Evolutionary conservation across 1,284 basidiomycete species (phyloP), one percentile per base, ranked within the genome.

Genomic region (Ganoderma multipileum): DNA sequence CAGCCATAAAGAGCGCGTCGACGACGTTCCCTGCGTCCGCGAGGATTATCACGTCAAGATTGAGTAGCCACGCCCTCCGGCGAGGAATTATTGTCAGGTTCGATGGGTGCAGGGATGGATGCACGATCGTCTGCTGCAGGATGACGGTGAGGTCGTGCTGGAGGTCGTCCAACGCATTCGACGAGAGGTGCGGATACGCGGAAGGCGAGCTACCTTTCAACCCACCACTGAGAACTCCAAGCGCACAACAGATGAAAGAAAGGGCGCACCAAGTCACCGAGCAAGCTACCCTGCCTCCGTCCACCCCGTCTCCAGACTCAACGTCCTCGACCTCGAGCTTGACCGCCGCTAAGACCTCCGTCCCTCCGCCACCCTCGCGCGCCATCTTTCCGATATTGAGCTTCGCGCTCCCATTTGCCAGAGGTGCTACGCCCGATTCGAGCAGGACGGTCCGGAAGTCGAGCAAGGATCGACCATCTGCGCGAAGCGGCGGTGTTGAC

Each of bases 351-450:
- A 92, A 75, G 6, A 92, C 82, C 52, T 55, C 52, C 18, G 52
- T 55, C 18, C 52, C 52, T 20, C 52, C 52, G 14, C 52, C 52
- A 20, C 52, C 52, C 52, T 55, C 87, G 54, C 86, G 80, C 4
- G 84, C 79, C 68, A 83, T 83, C 69, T 85, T 84, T 2, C 92
- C 93, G 28, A 95, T 86, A 69, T 83, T 88, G 6, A 94, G 80
- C 23, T 87, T 85, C 11, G 92, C 92, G 70, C 92, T 94, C 16
- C 94, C 94, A 71, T 93, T 95, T 30, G 93, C 91, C 6, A 93
- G 83, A 3, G 92, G 90, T 26, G 89, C 87, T 2, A 93, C 85
- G 33, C 91, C 91, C 0, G 91, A 92, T 78, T 93, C 89, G n/a
- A 95, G 84, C 9, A 86, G 81, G 50, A 95, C 85, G 0, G 84